These are phyloP conservation scores for Fusarium armeniacum DNA, from an alignment of 2,329 filamentous ascomycete species.

Conservation along the genomic window DNA sequence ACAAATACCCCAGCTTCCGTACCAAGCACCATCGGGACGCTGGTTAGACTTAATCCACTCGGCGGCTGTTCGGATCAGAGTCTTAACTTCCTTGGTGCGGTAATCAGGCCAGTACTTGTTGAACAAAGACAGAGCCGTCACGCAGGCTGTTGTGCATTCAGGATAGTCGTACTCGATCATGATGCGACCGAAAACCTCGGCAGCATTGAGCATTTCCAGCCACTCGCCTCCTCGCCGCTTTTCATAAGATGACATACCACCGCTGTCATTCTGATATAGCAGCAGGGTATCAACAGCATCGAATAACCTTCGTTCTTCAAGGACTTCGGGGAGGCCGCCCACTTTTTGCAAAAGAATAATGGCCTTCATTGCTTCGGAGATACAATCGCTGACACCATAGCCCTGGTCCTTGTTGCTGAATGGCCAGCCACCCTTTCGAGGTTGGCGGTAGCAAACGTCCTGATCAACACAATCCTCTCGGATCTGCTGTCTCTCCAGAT, in stretches of 20 bases:
- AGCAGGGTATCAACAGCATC: constrained; percentile 92
- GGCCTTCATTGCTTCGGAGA: constrained; percentile 89
- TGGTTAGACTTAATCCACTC: constrained; percentile 87
- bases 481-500: constrained; percentile 92
- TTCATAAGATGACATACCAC: constrained; percentile 93
- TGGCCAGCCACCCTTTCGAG: constrained; percentile 93
- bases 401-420: constrained; percentile 95
- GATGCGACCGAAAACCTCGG: constrained; percentile 95
- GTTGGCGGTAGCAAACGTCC: constrained; percentile 87
- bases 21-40: constrained; percentile 90
- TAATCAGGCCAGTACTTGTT: constrained; percentile 85
- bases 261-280: constrained; percentile 88
- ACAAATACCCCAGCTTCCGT: constrained; percentile 97
- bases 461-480: constrained; percentile 84
- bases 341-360: constrained; percentile 87
- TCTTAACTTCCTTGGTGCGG: constrained; percentile 78
- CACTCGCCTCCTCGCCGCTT: constrained; percentile 80
- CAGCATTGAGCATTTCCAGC: constrained; percentile 90
- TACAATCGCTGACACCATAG: constrained; percentile 95
- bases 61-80: constrained; percentile 80
- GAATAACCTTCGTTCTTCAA: constrained; percentile 83
- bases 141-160: constrained; percentile 95
- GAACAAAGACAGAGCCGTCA: constrained; percentile 89
- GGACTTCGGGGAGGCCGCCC: constrained; percentile 78
- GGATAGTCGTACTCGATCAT: constrained; percentile 99